A percentile compares a stretch with the other conserved stretches of the same genome.
These are phyloP conservation scores for Chaetomium globosum DNA, from an alignment of 2,329 filamentous ascomycete species.

Conservation along the genomic window DNA sequence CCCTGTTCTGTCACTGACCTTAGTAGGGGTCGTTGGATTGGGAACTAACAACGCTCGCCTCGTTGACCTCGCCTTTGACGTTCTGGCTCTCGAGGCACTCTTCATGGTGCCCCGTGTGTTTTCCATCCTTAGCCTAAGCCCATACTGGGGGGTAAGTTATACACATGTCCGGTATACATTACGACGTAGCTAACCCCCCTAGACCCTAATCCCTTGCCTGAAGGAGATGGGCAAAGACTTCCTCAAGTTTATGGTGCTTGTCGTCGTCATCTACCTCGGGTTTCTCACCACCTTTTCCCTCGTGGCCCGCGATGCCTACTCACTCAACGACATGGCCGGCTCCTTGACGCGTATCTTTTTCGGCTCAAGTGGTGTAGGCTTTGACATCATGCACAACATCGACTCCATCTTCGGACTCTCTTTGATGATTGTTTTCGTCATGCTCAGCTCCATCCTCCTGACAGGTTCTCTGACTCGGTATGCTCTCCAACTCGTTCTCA, in stretches of 20 bases:
- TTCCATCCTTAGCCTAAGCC: constrained; percentile 81
- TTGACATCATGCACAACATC: constrained; percentile 66
- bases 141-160: constrained; percentile 70
- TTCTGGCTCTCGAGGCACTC: constrained; percentile 84
- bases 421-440: constrained; percentile 73
- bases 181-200: constrained; percentile 14
- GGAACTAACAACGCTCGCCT: constrained; percentile 60
- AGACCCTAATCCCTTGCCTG: constrained; percentile 80
- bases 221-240: constrained; percentile 96
- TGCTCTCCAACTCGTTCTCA: constrained; percentile 75
- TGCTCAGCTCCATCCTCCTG: constrained; percentile 74
- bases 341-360: constrained; percentile 81
- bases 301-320: constrained; percentile 70
- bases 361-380: constrained; percentile 73
- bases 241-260: constrained; percentile 74
- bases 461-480: constrained; percentile 77
- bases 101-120: constrained; percentile 89
- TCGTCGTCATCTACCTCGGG: constrained; percentile 79
- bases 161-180: no score
- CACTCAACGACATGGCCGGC: constrained; percentile 70
- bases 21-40: constrained; percentile 66
- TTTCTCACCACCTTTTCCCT: constrained; percentile 87
- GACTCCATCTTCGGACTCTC: constrained; percentile 62
- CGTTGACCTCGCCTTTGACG: constrained; percentile 82
- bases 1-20: constrained; percentile 31